These are phyloP conservation scores for Glycine latifolia DNA, from an alignment of 306 rosid genomes.

Conservation along the genomic window DNA sequence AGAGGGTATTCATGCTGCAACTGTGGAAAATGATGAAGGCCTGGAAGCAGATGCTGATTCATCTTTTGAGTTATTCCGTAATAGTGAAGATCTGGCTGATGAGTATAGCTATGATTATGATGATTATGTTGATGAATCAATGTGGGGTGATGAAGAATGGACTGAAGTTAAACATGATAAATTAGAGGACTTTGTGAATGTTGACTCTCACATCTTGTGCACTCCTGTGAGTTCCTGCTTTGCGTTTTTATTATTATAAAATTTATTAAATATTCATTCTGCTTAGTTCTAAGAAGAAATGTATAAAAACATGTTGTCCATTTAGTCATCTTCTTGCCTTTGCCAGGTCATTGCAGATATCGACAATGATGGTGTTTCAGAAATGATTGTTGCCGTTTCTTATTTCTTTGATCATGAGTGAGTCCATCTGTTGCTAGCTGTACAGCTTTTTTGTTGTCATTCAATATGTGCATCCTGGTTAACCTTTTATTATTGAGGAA, in stretches of 20 bases:
- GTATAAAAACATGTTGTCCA: constrained; percentile 16
- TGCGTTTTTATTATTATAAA: neutral
- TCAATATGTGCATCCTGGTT: constrained; percentile 34
- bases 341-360: constrained; percentile 95
- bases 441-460: constrained; percentile 26
- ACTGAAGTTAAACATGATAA: constrained; percentile 74
- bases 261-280: constrained; percentile 17
- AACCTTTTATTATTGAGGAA: constrained; percentile 11
- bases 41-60: constrained; percentile 91
- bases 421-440: constrained; percentile 51
- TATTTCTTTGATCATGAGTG: constrained; percentile 96
- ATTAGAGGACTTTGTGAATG: constrained; percentile 80
- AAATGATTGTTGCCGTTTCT: constrained; percentile 94
- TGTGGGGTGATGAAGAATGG: constrained; percentile 99
- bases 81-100: constrained; percentile 82
- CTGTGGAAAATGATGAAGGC: constrained; percentile 76
- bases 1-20: constrained; percentile 66
- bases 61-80: constrained; percentile 86
- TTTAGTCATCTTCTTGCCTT: constrained; percentile 38
- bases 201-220: constrained; percentile 87
- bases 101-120: constrained; percentile 93
- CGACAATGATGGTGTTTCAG: constrained; percentile 93
- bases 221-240: constrained; percentile 83
- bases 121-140: constrained; percentile 83
- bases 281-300: neutral